Evolutionary conservation across 495 filamentous ascomycete species (phyloP).

Genomic region (Annulohypoxylon moriforme): DNA sequence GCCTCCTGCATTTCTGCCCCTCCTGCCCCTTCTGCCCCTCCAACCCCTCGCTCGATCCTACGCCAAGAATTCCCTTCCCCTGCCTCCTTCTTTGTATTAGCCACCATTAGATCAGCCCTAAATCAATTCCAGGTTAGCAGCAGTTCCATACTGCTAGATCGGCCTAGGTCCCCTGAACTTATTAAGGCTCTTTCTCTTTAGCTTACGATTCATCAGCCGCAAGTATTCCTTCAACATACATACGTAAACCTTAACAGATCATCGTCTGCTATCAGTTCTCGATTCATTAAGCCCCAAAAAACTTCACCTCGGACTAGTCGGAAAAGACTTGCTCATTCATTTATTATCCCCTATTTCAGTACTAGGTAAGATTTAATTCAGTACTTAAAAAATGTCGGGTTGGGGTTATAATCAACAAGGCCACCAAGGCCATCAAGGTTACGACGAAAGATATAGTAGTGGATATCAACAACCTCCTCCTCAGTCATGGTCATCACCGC

Average conservation of each 20-base stretch:
- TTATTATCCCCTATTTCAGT: background rate
- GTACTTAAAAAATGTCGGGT: constrained; percentile 30
- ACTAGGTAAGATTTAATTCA: background rate
- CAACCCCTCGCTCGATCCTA: constrained; percentile 1
- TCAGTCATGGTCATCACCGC: constrained; percentile 25
- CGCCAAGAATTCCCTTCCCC: constrained; percentile 6
- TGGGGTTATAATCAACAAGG: constrained; percentile 36
- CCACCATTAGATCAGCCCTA: constrained; percentile 33
- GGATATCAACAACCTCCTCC: constrained; percentile 33
- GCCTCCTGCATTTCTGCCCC: constrained; percentile 14
- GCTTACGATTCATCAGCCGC: constrained; percentile 22
- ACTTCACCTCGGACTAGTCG: constrained; percentile 3
- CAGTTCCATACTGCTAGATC: background rate
- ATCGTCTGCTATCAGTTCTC: background rate
- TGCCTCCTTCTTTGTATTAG: background rate
- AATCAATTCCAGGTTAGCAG: constrained; percentile 10
- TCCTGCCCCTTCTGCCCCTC: constrained; percentile 7
- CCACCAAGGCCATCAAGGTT: constrained; percentile 28
- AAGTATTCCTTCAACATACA: constrained; percentile 2
- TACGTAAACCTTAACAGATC: background rate
- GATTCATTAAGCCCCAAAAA: background rate
- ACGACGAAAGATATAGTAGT: constrained; percentile 33
- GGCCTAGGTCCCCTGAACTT: background rate
- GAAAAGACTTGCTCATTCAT: background rate
- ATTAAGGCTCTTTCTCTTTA: background rate